A percentile compares a stretch with the other conserved stretches of the same genome.
Conservation (phyloP, 2,329 filamentous ascomycete genomes). For the Fragosphaeria purpurea region DNA sequence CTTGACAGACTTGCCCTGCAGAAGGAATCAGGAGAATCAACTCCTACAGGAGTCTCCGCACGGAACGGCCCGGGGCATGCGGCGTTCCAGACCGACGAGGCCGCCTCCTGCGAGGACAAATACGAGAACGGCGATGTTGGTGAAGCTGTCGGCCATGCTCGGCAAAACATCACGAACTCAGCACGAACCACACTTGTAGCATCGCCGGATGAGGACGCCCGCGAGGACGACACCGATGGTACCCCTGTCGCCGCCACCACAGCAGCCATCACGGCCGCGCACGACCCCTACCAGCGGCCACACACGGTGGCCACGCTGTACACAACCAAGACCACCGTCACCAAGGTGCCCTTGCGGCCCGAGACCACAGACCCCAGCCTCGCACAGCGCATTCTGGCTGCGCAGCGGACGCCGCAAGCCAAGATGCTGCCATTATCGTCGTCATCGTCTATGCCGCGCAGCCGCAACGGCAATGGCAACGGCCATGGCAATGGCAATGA, state of each 20-base stretch:
- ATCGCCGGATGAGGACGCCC: background rate
- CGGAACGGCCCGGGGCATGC: no score
- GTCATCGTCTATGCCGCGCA: background rate
- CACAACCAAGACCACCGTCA: constrained; percentile 37
- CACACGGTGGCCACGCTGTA: constrained; percentile 39
- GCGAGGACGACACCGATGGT: background rate
- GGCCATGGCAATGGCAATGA: no score
- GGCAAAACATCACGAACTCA: no score
- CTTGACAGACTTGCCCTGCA: no score
- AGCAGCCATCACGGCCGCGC: background rate
- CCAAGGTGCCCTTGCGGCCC: constrained; percentile 40
- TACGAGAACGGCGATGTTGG: no score
- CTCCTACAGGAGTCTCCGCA: no score
- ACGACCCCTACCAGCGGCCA: constrained; percentile 22
- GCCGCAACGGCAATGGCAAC: background rate
- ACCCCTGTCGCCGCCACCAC: background rate
- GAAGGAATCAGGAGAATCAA: no score
- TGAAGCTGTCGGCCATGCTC: no score
- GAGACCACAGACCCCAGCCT: constrained; percentile 34
- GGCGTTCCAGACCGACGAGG: no score
- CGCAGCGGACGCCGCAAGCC: constrained; percentile 32
- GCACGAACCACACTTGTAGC: background rate
- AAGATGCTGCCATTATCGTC: background rate
- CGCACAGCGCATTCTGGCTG: constrained; percentile 28
- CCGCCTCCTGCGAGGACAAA: no score